Base-by-base conservation (phyloP, 805 yeast species). In the Phaffomyces antillensis region DNA sequence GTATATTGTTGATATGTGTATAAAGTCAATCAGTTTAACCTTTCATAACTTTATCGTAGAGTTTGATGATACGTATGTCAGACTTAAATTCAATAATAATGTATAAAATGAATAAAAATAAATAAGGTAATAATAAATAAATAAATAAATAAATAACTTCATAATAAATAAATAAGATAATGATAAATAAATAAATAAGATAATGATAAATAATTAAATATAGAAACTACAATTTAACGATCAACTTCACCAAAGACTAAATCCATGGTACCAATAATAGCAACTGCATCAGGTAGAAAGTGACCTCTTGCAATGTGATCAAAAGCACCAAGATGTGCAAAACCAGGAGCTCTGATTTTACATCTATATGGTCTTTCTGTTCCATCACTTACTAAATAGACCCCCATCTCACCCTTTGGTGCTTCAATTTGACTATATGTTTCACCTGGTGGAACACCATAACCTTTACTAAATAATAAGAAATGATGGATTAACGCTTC, bases 391-490 rank as follows among this genome's bases (percentile, higher is more conserved):
- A 87, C 95, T 42, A 87, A 81, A 61, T 82, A 87, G 45, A 86
- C 95, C 49, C 86, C 96, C 93, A 87, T 85, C 68, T 87, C 96
- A 63, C 96, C 96, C 77, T 87, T 87, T 64, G 96, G 96, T 23
- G 96, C 95, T 71, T 87, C 96, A 54, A 87, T 86, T 46, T 86
- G 91, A 41, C 93, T 85, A 64, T 87, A 87, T 11, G 96, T 83
- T 70, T 87, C 96, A 60, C 96, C 96, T 44, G 80, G 84, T 38
- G 96, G 96, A 37, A 87, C 96, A 33, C 82, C 80, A 64, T 79
- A 86, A 55, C 96, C 96, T 73, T 87, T 87, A 45, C 95, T 84
- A 73, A 81, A 87, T 54, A 84, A 72, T 65, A 87, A 72, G 73
- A 87, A 87, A 71, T 87, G 96, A 66, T 87, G 95, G 63, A 87